Percentiles rank a stretch among this genome's conserved stretches.
Evolutionary conservation across 306 rosid genomes (phyloP).

Genomic region (Citrullus mucosospermus): DNA sequence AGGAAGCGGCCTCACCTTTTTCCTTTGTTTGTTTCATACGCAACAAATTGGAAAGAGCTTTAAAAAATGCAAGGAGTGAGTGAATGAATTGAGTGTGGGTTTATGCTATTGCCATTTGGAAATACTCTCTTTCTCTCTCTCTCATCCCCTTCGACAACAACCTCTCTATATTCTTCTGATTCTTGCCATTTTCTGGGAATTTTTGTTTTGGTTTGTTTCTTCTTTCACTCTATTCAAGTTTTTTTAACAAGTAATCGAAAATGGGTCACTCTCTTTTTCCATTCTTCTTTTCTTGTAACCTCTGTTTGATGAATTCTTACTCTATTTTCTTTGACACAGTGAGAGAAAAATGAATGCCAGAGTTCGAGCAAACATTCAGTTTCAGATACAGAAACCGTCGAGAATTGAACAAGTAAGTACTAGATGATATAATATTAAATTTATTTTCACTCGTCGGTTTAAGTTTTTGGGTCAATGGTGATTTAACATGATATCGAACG

Average conservation of each 20-base stretch:
- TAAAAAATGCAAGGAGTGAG: background rate
- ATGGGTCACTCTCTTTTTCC: constrained; percentile 14
- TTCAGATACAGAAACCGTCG: constrained; percentile 31
- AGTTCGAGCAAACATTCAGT: constrained; percentile 39
- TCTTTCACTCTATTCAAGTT: constrained; percentile 39
- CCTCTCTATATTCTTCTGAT: background rate
- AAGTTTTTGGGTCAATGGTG: too few relatives aligned
- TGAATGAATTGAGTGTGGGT: background rate
- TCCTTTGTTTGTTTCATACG: background rate
- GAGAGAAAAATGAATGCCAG: constrained; percentile 32
- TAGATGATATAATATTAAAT: too few relatives aligned
- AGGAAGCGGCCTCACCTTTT: background rate
- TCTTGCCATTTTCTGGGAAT: background rate
- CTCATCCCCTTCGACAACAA: too few relatives aligned
- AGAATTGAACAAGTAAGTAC: constrained; percentile 22
- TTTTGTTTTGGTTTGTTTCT: constrained; percentile 13
- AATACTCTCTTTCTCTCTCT: too few relatives aligned
- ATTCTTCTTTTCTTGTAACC: constrained; percentile 40
- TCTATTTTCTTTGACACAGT: constrained; percentile 6
- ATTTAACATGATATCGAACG: too few relatives aligned
- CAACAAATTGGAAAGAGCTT: background rate
- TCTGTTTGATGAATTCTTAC: constrained; percentile 3
- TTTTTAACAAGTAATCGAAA: constrained; percentile 7
- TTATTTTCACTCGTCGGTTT: too few relatives aligned
- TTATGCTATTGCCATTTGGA: background rate